Percentiles rank a stretch among this genome's conserved stretches.
phyloP scores from a whole-genome alignment of 2,329 filamentous ascomycete genomes.

The Chaetomium olivaceum region DNA sequence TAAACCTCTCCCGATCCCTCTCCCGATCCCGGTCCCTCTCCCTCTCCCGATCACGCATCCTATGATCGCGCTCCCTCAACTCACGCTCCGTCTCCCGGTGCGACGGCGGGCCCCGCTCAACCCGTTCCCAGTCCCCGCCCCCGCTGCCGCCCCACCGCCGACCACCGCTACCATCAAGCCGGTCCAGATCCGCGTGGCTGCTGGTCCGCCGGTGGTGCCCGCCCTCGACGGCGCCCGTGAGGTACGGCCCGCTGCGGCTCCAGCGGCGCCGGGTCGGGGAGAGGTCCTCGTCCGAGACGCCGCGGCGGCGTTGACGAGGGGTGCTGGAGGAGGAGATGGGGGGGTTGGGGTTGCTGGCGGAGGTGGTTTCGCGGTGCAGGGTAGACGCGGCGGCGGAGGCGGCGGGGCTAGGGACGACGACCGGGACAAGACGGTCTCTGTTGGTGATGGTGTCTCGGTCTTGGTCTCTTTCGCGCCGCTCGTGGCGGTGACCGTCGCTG shows the following conservation, averaged over 20 bases:
- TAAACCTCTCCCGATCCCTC: slow-evolving; percentile 36
- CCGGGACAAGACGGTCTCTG: slow-evolving; percentile 6
- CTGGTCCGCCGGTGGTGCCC: slow-evolving; percentile 10
- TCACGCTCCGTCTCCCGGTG: not conserved
- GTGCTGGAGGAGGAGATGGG: slow-evolving; percentile 22
- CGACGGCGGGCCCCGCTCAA: not conserved
- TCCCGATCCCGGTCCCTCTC: slow-evolving; percentile 39
- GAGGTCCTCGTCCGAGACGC: slow-evolving; percentile 37
- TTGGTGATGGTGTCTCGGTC: not conserved
- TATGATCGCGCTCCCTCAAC: not conserved
- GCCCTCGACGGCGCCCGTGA: not conserved
- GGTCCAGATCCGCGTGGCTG: slow-evolving; percentile 19
- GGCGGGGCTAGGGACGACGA: slow-evolving; percentile 13
- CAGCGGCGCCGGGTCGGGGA: slow-evolving; percentile 3
- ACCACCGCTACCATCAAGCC: not conserved
- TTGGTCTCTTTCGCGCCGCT: not conserved
- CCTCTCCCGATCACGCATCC: not conserved
- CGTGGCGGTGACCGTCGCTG: slow-evolving; percentile 23
- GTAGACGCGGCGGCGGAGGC: slow-evolving; percentile 20
- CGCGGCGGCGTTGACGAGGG: slow-evolving; percentile 37
- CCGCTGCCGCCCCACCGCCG: not conserved
- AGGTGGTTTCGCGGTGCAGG: slow-evolving; percentile 29
- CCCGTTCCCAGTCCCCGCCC: not conserved
- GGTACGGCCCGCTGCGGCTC: slow-evolving; percentile 10
- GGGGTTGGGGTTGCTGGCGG: not conserved